Evolutionary conservation across 768 basidiomycete genomes (phyloP).

Genomic region (Xerocomellus intermedius): DNA sequence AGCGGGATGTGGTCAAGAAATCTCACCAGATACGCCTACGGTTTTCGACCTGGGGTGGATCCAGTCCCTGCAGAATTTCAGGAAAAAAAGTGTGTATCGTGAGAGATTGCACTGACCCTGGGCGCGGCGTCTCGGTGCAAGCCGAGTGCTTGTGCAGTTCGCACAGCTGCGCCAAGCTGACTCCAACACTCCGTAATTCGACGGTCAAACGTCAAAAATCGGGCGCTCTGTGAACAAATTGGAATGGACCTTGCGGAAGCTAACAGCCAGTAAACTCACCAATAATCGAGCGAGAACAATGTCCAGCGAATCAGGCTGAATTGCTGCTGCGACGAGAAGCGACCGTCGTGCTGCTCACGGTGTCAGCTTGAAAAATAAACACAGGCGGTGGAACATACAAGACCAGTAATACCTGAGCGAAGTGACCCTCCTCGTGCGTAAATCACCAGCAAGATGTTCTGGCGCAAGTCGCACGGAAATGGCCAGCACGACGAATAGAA

Average conservation of each 20-base stretch:
- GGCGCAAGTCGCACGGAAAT: constrained; percentile 85
- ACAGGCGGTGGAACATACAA: constrained; percentile 53
- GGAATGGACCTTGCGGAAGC: not conserved
- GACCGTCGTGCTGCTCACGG: constrained; percentile 68
- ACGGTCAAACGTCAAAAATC: constrained; percentile 69
- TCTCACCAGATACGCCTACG: constrained; percentile 82
- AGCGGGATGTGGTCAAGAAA: not conserved
- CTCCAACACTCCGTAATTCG: constrained; percentile 96
- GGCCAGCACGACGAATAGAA: constrained; percentile 92
- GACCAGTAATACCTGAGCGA: constrained; percentile 95
- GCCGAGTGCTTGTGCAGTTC: constrained; percentile 92
- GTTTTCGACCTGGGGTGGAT: constrained; percentile 79
- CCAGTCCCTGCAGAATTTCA: constrained; percentile 53
- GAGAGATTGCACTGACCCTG: constrained; percentile 51
- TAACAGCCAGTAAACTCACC: constrained; percentile 33
- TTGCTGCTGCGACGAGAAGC: constrained; percentile 86
- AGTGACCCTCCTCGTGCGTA: constrained; percentile 69
- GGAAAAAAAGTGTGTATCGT: constrained; percentile 2
- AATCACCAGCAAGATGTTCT: constrained; percentile 79
- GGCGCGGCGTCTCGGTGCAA: constrained; percentile 86
- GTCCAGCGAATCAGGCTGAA: constrained; percentile 90
- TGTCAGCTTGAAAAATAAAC: constrained; percentile 18
- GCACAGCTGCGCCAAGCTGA: constrained; percentile 87
- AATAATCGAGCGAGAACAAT: constrained; percentile 90
- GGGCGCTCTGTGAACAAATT: constrained; percentile 53